These are phyloP conservation scores for Solioccasus polychromus DNA, from an alignment of 768 basidiomycete species.

Conservation along the genomic window DNA sequence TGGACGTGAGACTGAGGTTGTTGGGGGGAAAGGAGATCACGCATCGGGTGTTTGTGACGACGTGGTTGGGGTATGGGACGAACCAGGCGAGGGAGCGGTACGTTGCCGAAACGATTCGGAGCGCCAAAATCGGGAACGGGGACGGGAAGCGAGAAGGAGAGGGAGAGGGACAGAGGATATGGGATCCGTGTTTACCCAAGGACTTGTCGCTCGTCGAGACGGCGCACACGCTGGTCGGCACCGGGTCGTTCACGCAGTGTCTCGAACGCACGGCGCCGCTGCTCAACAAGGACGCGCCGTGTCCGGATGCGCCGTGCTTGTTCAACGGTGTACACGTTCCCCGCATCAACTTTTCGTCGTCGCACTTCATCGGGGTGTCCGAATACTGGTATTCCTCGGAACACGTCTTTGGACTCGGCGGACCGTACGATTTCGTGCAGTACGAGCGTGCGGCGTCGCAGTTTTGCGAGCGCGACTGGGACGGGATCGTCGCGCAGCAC, in stretches of 20 bases:
- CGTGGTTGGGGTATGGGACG: conserved; percentile 98
- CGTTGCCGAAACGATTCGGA: conserved; percentile 61
- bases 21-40: conserved; percentile 82
- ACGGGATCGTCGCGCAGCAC: conserved; percentile 67
- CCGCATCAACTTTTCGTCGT: conserved; percentile 88
- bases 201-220: conserved; percentile 61
- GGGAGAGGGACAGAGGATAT: conserved; percentile 43
- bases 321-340: conserved; percentile 96
- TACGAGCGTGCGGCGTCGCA: conserved; percentile 90
- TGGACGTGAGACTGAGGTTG: conserved; percentile 78
- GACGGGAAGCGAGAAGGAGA: conserved; percentile 13
- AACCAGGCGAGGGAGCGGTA: conserved; percentile 96
- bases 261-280: conserved; percentile 68
- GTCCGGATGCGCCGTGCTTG: conserved; percentile 80
- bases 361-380: conserved; percentile 94
- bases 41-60: conserved; percentile 95
- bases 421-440: conserved; percentile 93
- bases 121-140: conserved; percentile 48
- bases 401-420: conserved; percentile 92
- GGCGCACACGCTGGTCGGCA: conserved; percentile 71
- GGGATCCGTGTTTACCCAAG: conserved; percentile 89
- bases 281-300: conserved; percentile 81
- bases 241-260: conserved; percentile 88
- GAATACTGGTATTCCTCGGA: conserved; percentile 99
- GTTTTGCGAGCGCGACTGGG: conserved; percentile 83